Conservation (phyloP, 1,284 basidiomycete genomes). For the Ceratobasidium sp. region DNA sequence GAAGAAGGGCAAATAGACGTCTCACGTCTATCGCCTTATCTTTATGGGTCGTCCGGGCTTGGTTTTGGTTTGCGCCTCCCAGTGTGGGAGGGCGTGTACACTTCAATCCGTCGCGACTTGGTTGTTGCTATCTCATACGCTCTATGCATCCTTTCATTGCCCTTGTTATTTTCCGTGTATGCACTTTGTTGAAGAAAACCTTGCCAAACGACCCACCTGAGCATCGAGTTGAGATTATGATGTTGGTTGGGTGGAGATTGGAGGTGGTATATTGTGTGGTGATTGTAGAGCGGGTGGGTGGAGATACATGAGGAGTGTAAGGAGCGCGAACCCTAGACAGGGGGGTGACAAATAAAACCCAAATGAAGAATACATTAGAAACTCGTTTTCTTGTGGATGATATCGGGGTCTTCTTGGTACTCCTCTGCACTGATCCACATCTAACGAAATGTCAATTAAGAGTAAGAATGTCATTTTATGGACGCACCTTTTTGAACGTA, state of each 20-base stretch:
- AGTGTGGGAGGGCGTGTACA: slow-evolving; percentile 2
- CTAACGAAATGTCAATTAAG: slow-evolving; percentile 60
- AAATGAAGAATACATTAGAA: slow-evolving; percentile 62
- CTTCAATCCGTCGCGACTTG: slow-evolving; percentile 2
- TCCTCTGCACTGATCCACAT: slow-evolving; percentile 99
- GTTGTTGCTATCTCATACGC: slow-evolving; percentile 28
- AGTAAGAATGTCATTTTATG: slow-evolving; percentile 24
- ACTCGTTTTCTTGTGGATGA: slow-evolving; percentile 93
- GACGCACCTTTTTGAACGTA: slow-evolving; percentile 94
- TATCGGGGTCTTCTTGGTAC: slow-evolving; percentile 98
- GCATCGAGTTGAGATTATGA: not conserved
- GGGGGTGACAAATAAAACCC: too few relatives aligned
- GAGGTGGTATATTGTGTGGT: slow-evolving; percentile 4
- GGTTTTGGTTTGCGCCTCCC: slow-evolving; percentile 12
- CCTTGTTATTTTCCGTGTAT: slow-evolving; percentile 25
- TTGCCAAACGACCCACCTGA: slow-evolving; percentile 30
- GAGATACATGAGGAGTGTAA: slow-evolving; percentile 18
- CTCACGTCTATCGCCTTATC: slow-evolving; percentile 40
- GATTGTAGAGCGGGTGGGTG: not conserved
- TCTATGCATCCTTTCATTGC: slow-evolving; percentile 28
- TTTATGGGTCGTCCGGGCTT: slow-evolving; percentile 19
- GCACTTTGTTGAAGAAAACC: slow-evolving; percentile 24
- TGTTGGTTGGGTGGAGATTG: not conserved
- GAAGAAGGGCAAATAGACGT: slow-evolving; percentile 85
- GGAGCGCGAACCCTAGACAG: slow-evolving; percentile 9